Percentiles rank a stretch among this genome's conserved stretches.
These are phyloP conservation scores for Cronartium ribicola DNA, from an alignment of 1,284 basidiomycete genomes.

Conservation along the genomic window DNA sequence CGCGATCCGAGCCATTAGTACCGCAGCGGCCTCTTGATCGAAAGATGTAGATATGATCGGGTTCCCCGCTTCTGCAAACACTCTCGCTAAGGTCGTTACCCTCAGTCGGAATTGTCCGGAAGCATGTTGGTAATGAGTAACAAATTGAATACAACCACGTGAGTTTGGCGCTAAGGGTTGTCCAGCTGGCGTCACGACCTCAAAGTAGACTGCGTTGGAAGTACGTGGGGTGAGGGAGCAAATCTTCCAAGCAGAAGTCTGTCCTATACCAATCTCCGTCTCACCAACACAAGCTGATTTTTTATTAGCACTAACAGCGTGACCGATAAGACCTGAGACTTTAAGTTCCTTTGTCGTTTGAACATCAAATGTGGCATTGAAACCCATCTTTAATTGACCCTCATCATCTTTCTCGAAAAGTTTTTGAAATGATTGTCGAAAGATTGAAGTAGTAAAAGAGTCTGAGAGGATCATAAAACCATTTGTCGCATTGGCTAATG, in stretches of 20 bases:
- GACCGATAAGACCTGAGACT: conserved; percentile 95
- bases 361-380: conserved; percentile 98
- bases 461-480: conserved; percentile 94
- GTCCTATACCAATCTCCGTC: conserved; percentile 98
- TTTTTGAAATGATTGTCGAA: conserved; percentile 95
- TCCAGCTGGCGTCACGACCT: conserved; percentile 97
- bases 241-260: conserved; percentile 98
- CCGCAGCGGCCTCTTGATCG: conserved; percentile 96
- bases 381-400: conserved; percentile 91
- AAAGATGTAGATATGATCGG: conserved; percentile 89
- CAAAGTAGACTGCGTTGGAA: conserved; percentile 91
- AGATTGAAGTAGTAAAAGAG: conserved; percentile 96
- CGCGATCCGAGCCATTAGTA: conserved; percentile 96
- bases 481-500: conserved; percentile 88
- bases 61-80: conserved; percentile 94
- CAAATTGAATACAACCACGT: conserved; percentile 93
- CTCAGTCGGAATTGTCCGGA: conserved; percentile 89
- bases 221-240: conserved; percentile 85
- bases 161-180: conserved; percentile 86
- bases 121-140: conserved; percentile 97
- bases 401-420: conserved; percentile 91
- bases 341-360: conserved; percentile 98
- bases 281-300: conserved; percentile 96
- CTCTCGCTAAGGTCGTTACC: conserved; percentile 92
- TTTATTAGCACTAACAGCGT: conserved; percentile 93